A percentile compares a stretch with the other conserved stretches of the same genome.
phyloP scores from a whole-genome alignment of 352 stramenopile genomes.

The Globisporangium recalcitrans region DNA sequence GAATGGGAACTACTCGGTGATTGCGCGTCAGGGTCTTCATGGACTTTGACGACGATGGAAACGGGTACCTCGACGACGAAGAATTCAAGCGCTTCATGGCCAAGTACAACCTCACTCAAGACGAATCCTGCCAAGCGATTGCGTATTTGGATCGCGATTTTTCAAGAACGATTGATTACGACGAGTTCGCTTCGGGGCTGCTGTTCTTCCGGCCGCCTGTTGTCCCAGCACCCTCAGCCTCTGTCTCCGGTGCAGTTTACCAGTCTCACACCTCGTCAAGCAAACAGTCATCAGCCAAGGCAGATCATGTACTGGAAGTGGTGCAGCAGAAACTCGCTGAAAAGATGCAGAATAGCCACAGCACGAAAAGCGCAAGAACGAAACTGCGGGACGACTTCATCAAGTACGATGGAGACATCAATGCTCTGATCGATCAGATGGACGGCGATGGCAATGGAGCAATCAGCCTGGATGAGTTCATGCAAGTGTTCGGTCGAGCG shows the following conservation, averaged over 20 bases:
- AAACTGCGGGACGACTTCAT: constrained; percentile 37
- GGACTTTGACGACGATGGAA: constrained; percentile 58
- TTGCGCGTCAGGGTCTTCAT: constrained; percentile 30
- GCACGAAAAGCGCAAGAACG: constrained; percentile 15
- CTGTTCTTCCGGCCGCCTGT: constrained; percentile 50
- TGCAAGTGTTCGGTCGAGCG: constrained; percentile 24
- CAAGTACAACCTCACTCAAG: constrained; percentile 44
- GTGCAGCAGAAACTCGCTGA: constrained; percentile 26
- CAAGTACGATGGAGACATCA: constrained; percentile 36
- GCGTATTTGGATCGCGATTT: constrained; percentile 50
- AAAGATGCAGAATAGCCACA: constrained; percentile 14
- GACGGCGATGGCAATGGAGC: constrained; percentile 33
- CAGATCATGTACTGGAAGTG: constrained; percentile 19
- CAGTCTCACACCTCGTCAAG: background rate
- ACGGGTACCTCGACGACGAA: constrained; percentile 52
- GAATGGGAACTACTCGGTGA: background rate
- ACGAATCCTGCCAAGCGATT: constrained; percentile 40
- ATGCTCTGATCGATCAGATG: constrained; percentile 32
- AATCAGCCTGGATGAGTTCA: constrained; percentile 45
- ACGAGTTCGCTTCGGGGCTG: constrained; percentile 63
- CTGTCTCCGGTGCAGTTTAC: background rate
- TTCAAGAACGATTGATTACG: constrained; percentile 68
- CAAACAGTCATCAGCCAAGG: constrained; percentile 10
- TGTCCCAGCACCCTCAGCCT: background rate
- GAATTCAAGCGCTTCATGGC: constrained; percentile 71